Evolutionary conservation across 2,329 filamentous ascomycete species (phyloP), one percentile per base, ranked within the genome.

Genomic region (Eutypa lata): DNA sequence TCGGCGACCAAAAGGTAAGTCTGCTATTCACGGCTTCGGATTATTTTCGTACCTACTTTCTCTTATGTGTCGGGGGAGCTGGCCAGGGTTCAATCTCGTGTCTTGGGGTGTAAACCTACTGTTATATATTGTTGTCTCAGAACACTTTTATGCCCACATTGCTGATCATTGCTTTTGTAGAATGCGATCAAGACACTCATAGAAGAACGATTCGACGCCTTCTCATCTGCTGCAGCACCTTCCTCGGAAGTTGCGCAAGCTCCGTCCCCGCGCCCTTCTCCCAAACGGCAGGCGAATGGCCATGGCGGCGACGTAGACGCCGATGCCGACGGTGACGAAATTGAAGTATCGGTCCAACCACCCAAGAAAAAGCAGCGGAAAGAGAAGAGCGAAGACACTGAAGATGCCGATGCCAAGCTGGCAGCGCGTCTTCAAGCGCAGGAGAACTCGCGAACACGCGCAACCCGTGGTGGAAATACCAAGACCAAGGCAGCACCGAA

Each of bases 371-470:
- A 90, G 73, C 88, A 88, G 71, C 74, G 72, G 61, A 81, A 79
- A 62, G 71, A 76, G 53, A 86, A 86, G 66, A 81, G 82, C 43
- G 80, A 83, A 26, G 76, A 75, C 37, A 74, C 74, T 8, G 80
- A 83, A 60, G 90, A 96, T 58, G 87, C 89, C 31, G 94, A 99
- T 71, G 94, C 93, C 33, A 85, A 88, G 44, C 83, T 93, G 56
- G 94, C 94, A 1, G 91, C 91, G 16, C 84, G 88, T 69, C 78
- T 99, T 35, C 94, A 99, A 72, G 93, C 91, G 0, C 90, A 97
- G 70, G 91, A 97, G 74, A 96, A 97, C 71, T 80, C 84, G 54
- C 74, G 84, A 43, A 85, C 84, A 47, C 80, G 90, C 50, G 82
- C 89, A 18, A 97, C 92, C 3, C 82, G 93, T 44, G 90, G 90